Evolutionary conservation across 768 basidiomycete genomes (phyloP).

Genomic region (Boletellus ananiceps): DNA sequence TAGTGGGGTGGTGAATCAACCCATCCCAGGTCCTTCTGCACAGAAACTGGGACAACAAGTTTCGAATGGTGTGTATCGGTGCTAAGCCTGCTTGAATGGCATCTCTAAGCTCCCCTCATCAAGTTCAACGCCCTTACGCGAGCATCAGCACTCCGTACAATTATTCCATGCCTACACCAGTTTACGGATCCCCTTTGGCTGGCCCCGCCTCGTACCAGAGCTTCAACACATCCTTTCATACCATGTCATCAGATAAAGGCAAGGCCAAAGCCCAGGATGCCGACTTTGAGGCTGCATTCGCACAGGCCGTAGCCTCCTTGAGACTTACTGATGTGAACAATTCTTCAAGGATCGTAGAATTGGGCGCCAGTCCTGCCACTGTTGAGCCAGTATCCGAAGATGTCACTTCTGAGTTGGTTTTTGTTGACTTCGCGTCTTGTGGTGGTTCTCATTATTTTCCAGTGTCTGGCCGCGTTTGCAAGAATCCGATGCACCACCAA

Average conservation of each 20-base stretch:
- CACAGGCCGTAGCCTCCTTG: slow-evolving; percentile 56
- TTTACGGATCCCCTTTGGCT: slow-evolving; percentile 34
- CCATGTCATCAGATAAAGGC: slow-evolving; percentile 41
- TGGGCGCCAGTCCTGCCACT: slow-evolving; percentile 39
- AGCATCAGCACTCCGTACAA: slow-evolving; percentile 34
- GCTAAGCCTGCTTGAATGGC: background rate
- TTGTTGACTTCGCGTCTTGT: background rate
- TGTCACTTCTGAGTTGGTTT: slow-evolving; percentile 38
- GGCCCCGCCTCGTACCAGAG: slow-evolving; percentile 33
- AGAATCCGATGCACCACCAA: slow-evolving; percentile 52
- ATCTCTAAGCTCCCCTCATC: slow-evolving; percentile 5
- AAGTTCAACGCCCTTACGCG: slow-evolving; percentile 39
- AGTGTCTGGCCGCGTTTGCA: slow-evolving; percentile 65
- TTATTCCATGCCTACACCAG: slow-evolving; percentile 28
- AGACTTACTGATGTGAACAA: slow-evolving; percentile 36
- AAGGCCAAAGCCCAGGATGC: slow-evolving; percentile 78
- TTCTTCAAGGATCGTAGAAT: slow-evolving; percentile 50
- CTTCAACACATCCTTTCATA: slow-evolving; percentile 21
- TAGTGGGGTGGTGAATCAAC: slow-evolving; percentile 25
- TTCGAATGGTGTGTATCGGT: slow-evolving; percentile 19
- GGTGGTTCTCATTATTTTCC: slow-evolving; percentile 2
- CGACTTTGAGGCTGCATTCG: slow-evolving; percentile 86
- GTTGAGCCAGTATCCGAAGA: slow-evolving; percentile 39
- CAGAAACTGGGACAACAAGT: slow-evolving; percentile 31
- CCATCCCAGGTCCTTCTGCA: slow-evolving; percentile 21